phyloP scores from a whole-genome alignment of 2,329 filamentous ascomycete genomes.

The Fusarium palustre region DNA sequence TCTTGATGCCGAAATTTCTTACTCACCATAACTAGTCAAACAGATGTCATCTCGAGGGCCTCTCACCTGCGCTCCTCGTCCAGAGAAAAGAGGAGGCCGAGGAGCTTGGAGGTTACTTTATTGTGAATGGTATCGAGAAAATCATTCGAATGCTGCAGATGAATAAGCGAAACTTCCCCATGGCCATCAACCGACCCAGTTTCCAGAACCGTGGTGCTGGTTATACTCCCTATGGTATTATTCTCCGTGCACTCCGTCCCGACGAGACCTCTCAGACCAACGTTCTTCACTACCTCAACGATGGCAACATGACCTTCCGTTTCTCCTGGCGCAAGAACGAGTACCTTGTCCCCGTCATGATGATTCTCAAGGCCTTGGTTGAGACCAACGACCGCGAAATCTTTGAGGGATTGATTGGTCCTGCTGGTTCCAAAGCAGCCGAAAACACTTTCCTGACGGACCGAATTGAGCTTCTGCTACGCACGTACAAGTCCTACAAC shows the following conservation, averaged over 20 bases:
- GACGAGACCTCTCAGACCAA: slow-evolving; percentile 99
- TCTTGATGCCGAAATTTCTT: background rate
- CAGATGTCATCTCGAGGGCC: slow-evolving; percentile 87
- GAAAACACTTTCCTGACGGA: slow-evolving; percentile 95
- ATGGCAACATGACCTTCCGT: slow-evolving; percentile 95
- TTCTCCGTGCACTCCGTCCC: slow-evolving; percentile 91
- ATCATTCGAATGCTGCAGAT: slow-evolving; percentile 92
- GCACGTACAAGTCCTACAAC: slow-evolving; percentile 92
- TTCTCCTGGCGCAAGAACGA: slow-evolving; percentile 99
- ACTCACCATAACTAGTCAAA: slow-evolving; percentile 71
- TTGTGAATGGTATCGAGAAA: slow-evolving; percentile 98
- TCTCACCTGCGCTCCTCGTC: slow-evolving; percentile 85
- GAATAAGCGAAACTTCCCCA: slow-evolving; percentile 91
- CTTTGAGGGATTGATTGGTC: slow-evolving; percentile 90
- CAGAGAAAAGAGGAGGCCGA: slow-evolving; percentile 93
- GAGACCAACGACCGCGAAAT: slow-evolving; percentile 98
- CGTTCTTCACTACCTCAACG: slow-evolving; percentile 92
- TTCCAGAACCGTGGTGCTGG: slow-evolving; percentile 87
- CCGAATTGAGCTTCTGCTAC: slow-evolving; percentile 88
- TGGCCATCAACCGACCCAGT: slow-evolving; percentile 91
- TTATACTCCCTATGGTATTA: slow-evolving; percentile 91
- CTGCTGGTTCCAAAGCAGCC: slow-evolving; percentile 78
- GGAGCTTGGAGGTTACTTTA: slow-evolving; percentile 95
- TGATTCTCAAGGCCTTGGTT: slow-evolving; percentile 93
- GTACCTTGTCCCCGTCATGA: slow-evolving; percentile 94